Percentiles rank a stretch among this genome's conserved stretches.
Conservation (phyloP, 805 yeast species). For the Yamadazyma nakazawae region DNA sequence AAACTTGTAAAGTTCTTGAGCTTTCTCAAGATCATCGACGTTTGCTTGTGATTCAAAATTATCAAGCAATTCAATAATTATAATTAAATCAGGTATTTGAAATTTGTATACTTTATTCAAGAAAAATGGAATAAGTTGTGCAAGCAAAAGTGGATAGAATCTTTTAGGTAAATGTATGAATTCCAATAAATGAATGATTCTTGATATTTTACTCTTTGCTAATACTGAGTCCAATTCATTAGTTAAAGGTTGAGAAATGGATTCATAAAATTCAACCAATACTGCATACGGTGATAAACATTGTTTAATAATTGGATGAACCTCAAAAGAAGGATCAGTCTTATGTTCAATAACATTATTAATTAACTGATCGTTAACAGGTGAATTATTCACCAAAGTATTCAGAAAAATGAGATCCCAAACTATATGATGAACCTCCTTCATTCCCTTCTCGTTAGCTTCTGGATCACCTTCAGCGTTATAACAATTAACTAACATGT, state of each 20-base stretch:
- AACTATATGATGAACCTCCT: conserved; percentile 45
- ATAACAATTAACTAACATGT: conserved; percentile 61
- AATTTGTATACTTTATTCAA: conserved; percentile 14
- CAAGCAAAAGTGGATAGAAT: conserved; percentile 46
- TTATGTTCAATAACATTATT: conserved; percentile 43
- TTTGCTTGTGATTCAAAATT: conserved; percentile 25
- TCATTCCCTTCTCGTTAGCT: conserved; percentile 29
- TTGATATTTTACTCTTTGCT: conserved; percentile 29
- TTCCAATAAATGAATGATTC: conserved; percentile 47
- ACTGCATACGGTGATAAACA: conserved; percentile 71
- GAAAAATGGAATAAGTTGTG: conserved; percentile 47
- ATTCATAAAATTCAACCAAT: conserved; percentile 47
- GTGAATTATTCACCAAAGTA: conserved; percentile 48
- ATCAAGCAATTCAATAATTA: conserved; percentile 39
- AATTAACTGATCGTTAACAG: conserved; percentile 55
- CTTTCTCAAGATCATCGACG: conserved; percentile 24
- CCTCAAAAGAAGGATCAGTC: conserved; percentile 30
- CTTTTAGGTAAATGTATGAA: conserved; percentile 45
- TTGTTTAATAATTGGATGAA: conserved; percentile 61
- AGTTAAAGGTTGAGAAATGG: conserved; percentile 12
- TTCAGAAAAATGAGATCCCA: conserved; percentile 66
- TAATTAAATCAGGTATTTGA: conserved; percentile 30
- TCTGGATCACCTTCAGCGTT: conserved; percentile 30
- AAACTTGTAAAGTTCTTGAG: conserved; percentile 29
- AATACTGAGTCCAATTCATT: conserved; percentile 10